phyloP scores from a whole-genome alignment of 2,329 filamentous ascomycete genomes.

The Colletotrichum sp. region DNA sequence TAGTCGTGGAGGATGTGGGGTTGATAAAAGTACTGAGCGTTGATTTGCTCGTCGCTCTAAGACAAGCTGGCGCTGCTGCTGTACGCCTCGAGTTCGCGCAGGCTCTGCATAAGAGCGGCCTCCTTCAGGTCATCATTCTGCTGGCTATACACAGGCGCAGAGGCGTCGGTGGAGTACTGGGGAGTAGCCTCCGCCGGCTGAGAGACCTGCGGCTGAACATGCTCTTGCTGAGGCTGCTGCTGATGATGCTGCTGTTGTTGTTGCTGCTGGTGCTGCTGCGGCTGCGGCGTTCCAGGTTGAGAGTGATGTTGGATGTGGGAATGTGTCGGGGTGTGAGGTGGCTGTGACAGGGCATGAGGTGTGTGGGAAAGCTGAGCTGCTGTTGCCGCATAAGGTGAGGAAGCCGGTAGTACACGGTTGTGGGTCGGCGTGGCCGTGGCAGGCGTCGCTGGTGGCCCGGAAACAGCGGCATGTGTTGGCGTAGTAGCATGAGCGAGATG shows the following conservation, averaged over 20 bases:
- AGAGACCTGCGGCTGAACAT: slow-evolving; percentile 17
- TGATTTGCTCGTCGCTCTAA: slow-evolving; percentile 3
- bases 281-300: slow-evolving; percentile 16
- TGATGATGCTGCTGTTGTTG: slow-evolving; percentile 21
- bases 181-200: background rate
- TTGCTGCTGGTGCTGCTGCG: slow-evolving; percentile 12
- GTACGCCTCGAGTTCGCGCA: slow-evolving; percentile 22
- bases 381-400: slow-evolving; percentile 14
- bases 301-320: slow-evolving; percentile 8
- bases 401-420: background rate
- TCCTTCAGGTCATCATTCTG: slow-evolving; percentile 19
- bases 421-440: background rate
- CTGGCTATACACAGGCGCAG: slow-evolving; percentile 10
- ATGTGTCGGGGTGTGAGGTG: slow-evolving; percentile 10
- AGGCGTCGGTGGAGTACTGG: slow-evolving; percentile 5
- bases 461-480: slow-evolving; percentile 1
- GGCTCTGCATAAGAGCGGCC: slow-evolving; percentile 20
- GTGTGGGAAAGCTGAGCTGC: slow-evolving; percentile 15
- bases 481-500: slow-evolving; percentile 11
- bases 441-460: slow-evolving; percentile 1
- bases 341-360: slow-evolving; percentile 1
- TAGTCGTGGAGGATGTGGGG: background rate
- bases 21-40: slow-evolving; percentile 2
- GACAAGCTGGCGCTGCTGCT: slow-evolving; percentile 13
- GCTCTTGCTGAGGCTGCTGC: slow-evolving; percentile 22